Conservation (phyloP, 306 rosid species). For the Nissolia schottii region DNA sequence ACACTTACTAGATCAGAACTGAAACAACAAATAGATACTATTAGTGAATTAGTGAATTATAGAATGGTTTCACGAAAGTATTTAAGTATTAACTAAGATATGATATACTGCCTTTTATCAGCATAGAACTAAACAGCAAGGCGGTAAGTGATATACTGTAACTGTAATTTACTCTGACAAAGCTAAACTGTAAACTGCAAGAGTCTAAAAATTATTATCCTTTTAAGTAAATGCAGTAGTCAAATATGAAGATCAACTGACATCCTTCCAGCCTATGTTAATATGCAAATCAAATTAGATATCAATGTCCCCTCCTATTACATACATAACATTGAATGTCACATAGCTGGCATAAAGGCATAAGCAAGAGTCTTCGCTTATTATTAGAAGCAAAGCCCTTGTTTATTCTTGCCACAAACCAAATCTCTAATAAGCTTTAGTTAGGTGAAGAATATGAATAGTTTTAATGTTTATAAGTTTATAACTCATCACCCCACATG, state of each 20-base stretch:
- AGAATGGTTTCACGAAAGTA: too few species aligned
- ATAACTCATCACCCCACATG: too few species aligned
- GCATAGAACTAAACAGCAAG: too few species aligned
- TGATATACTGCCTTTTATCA: too few species aligned
- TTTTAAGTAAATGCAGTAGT: not conserved
- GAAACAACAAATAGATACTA: too few species aligned
- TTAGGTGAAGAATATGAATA: not conserved
- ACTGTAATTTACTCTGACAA: not conserved
- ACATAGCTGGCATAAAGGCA: not conserved
- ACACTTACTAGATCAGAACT: too few species aligned
- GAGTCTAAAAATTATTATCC: not conserved
- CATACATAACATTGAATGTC: not conserved
- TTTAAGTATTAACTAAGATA: too few species aligned
- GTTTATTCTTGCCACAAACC: not conserved
- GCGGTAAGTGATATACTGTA: too few species aligned
- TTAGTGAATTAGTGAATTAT: too few species aligned
- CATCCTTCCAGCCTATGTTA: not conserved
- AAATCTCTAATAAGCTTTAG: not conserved
- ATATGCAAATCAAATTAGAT: constrained; percentile 14
- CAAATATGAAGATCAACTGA: not conserved
- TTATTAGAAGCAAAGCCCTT: too few species aligned
- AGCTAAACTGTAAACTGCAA: not conserved
- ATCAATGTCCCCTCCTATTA: not conserved
- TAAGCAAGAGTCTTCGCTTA: too few species aligned
- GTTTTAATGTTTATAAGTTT: constrained; percentile 1